Evolutionary conservation across 2,329 filamentous ascomycete species (phyloP), one percentile per base, ranked within the genome.

Genomic region (Ceratocystis ficicola): DNA sequence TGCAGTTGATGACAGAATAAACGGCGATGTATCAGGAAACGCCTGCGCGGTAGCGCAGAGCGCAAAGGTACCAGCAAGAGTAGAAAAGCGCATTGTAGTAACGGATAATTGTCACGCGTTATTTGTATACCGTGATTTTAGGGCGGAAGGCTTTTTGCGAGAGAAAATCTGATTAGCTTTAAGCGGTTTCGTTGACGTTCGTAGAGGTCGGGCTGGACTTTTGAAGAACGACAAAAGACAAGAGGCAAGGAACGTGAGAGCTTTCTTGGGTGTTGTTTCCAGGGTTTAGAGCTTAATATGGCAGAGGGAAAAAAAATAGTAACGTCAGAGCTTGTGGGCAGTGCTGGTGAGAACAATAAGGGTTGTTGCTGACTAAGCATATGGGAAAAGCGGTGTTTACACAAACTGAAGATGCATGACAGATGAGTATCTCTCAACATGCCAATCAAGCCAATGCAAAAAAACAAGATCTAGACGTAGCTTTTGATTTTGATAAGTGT

Each of bases 11-110:
- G 95, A 87, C 70, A 96, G 78, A 73, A 96, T 83, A 76, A 96
- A 94, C 20, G 94, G 93, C 65, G 90, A 92, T 1, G 92, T 90
- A 76, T 96, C 87, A 69, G 84, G 85, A 75, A 96, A 94, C 30
- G 90, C 92, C 68, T 84, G 78, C 57, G 81, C 85, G 28, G 80
- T 79, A 68, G 82, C 80, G 70, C 83, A 79, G 71, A 83, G 75
- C 70, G 80, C 80, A 72, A 83, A 75, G 63, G 82, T 73, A 70
- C 79, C 75, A 68, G 78, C 75, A 72, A 81, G 72, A 73, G 77
- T 73, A 65, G 80, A 80, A 72, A 80, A 72, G 78, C 80, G 83
- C 84, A 86, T 86, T 69, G 71, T 76, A 70, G 66, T 30, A 8
- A 28, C 17, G 2, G 28, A 59, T n/a, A 30, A n/a, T n/a, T 15